phyloP scores from a whole-genome alignment of 257 asterid genomes.

The Nyctanthes arbortristis region DNA sequence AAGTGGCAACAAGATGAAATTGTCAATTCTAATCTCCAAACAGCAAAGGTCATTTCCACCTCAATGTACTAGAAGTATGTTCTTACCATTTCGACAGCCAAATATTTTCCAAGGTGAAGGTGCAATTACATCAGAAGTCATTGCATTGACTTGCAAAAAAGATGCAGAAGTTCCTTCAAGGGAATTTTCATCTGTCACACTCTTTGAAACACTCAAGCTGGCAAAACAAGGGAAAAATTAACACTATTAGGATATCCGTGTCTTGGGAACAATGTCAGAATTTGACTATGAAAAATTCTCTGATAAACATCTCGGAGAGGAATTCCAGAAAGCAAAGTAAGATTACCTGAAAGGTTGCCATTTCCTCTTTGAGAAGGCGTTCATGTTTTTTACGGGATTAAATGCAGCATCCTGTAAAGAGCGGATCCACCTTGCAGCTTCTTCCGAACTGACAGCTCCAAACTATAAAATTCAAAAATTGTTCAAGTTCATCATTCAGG shows the following conservation, averaged over 20 bases:
- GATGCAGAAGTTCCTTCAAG: slow-evolving; percentile 44
- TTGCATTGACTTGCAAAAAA: slow-evolving; percentile 52
- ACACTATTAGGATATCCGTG: too few relatives aligned
- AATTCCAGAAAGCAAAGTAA: not conserved
- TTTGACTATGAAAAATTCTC: too few relatives aligned
- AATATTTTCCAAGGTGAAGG: slow-evolving; percentile 92
- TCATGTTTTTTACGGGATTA: slow-evolving; percentile 44
- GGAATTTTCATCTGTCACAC: slow-evolving; percentile 39
- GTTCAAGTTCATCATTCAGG: slow-evolving; percentile 2
- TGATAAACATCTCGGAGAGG: too few relatives aligned
- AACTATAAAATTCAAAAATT: slow-evolving; percentile 47
- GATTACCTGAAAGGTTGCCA: slow-evolving; percentile 82
- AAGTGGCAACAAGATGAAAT: slow-evolving; percentile 20
- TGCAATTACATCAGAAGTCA: slow-evolving; percentile 76
- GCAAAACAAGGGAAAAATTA: slow-evolving; percentile 8
- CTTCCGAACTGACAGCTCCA: slow-evolving; percentile 88
- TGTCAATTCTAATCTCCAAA: not conserved
- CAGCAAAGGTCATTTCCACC: slow-evolving; percentile 1
- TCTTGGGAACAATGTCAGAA: not conserved
- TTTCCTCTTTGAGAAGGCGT: slow-evolving; percentile 51
- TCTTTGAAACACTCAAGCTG: slow-evolving; percentile 66
- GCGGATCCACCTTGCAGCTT: slow-evolving; percentile 74
- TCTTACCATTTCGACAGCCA: slow-evolving; percentile 76
- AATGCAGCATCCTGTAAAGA: slow-evolving; percentile 65
- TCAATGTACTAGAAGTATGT: not conserved